Percentiles rank a stretch among this genome's conserved stretches.
These are phyloP conservation scores for Aspergillus aculeatus DNA, from an alignment of 2,329 filamentous ascomycete species.

Conservation along the genomic window DNA sequence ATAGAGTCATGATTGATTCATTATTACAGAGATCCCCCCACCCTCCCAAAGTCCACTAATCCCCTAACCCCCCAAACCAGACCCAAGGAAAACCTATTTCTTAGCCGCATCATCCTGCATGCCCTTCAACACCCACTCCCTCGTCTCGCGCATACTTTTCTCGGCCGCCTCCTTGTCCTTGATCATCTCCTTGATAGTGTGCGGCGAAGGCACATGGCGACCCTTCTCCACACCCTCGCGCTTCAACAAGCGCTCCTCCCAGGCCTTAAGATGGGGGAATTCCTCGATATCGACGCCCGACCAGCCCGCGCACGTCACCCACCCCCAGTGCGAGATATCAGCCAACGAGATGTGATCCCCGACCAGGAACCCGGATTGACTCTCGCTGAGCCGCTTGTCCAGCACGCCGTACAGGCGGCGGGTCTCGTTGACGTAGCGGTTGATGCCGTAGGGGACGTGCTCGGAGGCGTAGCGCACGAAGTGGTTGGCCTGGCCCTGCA, in stretches of 20 bases:
- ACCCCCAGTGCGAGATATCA: constrained; percentile 78
- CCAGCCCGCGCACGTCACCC: constrained; percentile 64
- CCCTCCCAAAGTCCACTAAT: background rate
- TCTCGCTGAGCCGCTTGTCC: constrained; percentile 64
- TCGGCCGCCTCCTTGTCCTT: constrained; percentile 60
- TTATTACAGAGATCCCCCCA: too few species aligned
- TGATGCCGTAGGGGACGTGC: constrained; percentile 77
- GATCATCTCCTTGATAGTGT: constrained; percentile 61
- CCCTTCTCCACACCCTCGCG: constrained; percentile 74
- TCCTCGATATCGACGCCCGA: constrained; percentile 68
- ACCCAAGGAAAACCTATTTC: background rate
- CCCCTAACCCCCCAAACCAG: too few species aligned
- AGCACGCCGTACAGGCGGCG: constrained; percentile 77
- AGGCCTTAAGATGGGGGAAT: constrained; percentile 73
- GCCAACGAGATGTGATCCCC: constrained; percentile 54
- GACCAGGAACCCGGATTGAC: constrained; percentile 53
- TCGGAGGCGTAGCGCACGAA: constrained; percentile 80
- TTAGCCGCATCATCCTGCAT: constrained; percentile 63
- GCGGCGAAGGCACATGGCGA: constrained; percentile 65
- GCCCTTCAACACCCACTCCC: constrained; percentile 65
- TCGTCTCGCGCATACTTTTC: constrained; percentile 52
- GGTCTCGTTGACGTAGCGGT: constrained; percentile 80
- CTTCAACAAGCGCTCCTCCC: constrained; percentile 69
- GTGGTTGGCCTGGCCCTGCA: constrained; percentile 84
- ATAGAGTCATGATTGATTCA: too few species aligned